Percentiles rank a stretch among this genome's conserved stretches.
phyloP scores from a whole-genome alignment of 176 grass and related monocot species.

The Aechmea fasciata region DNA sequence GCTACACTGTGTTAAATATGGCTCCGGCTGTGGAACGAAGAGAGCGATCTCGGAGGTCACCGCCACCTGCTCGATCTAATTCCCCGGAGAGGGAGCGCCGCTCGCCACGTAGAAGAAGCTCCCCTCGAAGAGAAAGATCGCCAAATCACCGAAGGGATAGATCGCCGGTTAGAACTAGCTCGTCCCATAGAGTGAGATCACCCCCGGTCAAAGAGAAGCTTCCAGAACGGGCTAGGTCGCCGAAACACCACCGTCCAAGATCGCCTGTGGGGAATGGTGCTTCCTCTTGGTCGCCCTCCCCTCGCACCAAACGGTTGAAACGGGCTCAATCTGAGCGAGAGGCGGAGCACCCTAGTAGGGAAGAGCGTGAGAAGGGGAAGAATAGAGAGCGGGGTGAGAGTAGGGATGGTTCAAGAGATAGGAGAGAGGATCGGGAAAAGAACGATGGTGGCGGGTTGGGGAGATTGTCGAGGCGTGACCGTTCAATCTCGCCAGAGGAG shows the following conservation, averaged over 20 bases:
- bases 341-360: slow-evolving; percentile 10
- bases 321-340: slow-evolving; percentile 36
- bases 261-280: background rate
- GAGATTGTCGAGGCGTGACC: slow-evolving; percentile 37
- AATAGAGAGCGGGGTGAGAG: slow-evolving; percentile 30
- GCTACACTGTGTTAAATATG: slow-evolving; percentile 25
- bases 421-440: slow-evolving; percentile 24
- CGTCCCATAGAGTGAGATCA: slow-evolving; percentile 23
- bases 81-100: slow-evolving; percentile 42
- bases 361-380: slow-evolving; percentile 15
- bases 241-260: slow-evolving; percentile 11
- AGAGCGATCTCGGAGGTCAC: slow-evolving; percentile 28
- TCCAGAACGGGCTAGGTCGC: slow-evolving; percentile 30
- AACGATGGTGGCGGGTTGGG: slow-evolving; percentile 24
- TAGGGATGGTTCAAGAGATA: slow-evolving; percentile 24
- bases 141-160: slow-evolving; percentile 22
- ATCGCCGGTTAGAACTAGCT: slow-evolving; percentile 19
- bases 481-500: slow-evolving; percentile 43
- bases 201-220: slow-evolving; percentile 28
- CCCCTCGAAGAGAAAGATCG: slow-evolving; percentile 50
- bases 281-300: slow-evolving; percentile 33
- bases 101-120: slow-evolving; percentile 29
- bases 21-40: slow-evolving; percentile 48
- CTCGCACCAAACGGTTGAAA: slow-evolving; percentile 38
- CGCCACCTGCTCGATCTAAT: slow-evolving; percentile 27